Conservation (phyloP, 805 yeast genomes). For the Candida rishiriensis region DNA sequence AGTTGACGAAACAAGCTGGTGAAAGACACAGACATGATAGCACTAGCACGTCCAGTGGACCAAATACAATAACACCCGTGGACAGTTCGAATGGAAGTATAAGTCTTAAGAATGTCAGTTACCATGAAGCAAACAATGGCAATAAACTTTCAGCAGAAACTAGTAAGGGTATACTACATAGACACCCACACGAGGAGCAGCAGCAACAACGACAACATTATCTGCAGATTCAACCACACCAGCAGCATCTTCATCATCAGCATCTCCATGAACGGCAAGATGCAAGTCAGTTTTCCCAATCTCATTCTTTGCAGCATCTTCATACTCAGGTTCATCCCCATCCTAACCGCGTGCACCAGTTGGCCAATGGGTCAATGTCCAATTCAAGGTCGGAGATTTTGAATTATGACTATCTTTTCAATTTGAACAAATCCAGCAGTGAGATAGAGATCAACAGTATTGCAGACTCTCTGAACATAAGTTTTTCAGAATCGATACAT, state of each 20-base stretch:
- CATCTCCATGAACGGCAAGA: background rate
- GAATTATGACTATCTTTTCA: conserved; percentile 19
- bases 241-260: no score
- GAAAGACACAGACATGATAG: background rate
- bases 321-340: background rate
- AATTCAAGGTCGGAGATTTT: background rate
- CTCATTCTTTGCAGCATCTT: background rate
- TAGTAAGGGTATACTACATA: background rate
- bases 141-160: background rate
- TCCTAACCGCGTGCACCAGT: background rate
- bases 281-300: background rate
- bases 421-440: conserved; percentile 14
- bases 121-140: background rate
- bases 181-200: no score
- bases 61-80: background rate
- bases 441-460: conserved; percentile 15
- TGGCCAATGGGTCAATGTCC: background rate
- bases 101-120: background rate
- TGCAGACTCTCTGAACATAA: conserved; percentile 17
- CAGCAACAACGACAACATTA: no score
- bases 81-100: background rate
- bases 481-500: conserved; percentile 20
- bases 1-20: background rate
- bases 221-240: no score
- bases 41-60: background rate